Base-by-base conservation (phyloP, 2,329 filamentous ascomycete genomes). In the Scedosporium apiospermum region DNA sequence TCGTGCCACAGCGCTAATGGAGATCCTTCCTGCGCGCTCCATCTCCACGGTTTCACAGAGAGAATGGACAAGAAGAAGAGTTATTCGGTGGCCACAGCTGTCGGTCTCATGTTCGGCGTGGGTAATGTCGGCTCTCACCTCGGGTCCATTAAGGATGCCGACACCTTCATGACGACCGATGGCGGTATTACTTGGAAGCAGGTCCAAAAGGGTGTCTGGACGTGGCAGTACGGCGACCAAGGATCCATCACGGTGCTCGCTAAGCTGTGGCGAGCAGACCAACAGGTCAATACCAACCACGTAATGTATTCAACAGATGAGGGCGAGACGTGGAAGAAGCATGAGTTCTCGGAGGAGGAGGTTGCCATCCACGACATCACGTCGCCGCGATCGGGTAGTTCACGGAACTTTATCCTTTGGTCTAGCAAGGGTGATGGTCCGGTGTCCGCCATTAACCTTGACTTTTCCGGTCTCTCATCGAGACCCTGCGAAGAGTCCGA, bases 41-140 rank as follows among this genome's bases (percentile, higher is more conserved):
- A 99, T 73, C 81, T 99, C 44, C 96, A 99, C 72, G 91, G 93
- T 63, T 99, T 96, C 76, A 98, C 96, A 0, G 95, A 99, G 75
- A 87, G 95, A 65, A 78, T 77, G 38, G 91, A 98, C 71, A 88
- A 87, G 69, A 80, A 87, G 57, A 90, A 93, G 72, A 96, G 91
- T 0, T 98, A 90, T 74, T 95, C 91, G 7, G 96, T 93, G 2
- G 84, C 87, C 57, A 92, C 90, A 3, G 93, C 95, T 1, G 85
- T 97, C 44, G 96, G 95, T 10, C 75, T 99, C 61, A 91, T 98
- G 85, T 88, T 99, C 71, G 95, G 86, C 16, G 84, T 92, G 65
- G 95, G 95, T 67, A 99, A 98, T 69, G 92, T 99, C 9, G 96
- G 96, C 10, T 72, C 78, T 16, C 80, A 80, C 64, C 82, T 97